Base-by-base conservation (phyloP, 1,139 yeast genomes). In the Suhomyces terraborum region DNA sequence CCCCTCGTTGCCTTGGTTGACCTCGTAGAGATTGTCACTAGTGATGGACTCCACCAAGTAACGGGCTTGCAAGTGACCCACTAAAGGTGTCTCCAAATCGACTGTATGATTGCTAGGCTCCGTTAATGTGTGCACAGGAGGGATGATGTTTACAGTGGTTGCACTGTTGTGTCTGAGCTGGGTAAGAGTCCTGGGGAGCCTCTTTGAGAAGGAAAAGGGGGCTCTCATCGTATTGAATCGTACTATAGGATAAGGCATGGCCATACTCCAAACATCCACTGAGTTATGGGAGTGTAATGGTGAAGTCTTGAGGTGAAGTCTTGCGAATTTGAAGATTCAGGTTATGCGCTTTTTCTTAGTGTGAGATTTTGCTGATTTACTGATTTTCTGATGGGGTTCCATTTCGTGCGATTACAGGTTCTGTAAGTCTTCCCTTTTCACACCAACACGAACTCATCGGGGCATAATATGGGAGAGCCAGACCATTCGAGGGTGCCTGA, bases 1-100 rank as follows among this genome's bases (percentile, higher is more conserved):
- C 26, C 58, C 58, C 1, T 67, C 55, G 4, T 25, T 20, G 2
- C 64, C 58, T 39, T 64, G 62, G 1, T 75, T 64, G 30, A 72
- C 59, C 5, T 62, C 57, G 31, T 62, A 69, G 24, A 80, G 59
- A 32, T 66, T 73, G 27, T 78, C 82, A 47, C 65, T 67, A 3
- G 81, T 74, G 37, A 73, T 60, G 3, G 74, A 61, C 45, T 77
- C 82, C 2, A 79, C 67, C 29, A 79, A 59, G 42, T 72, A 63
- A 40, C 84, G 63, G 14, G 69, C 61, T 42, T 70, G 69, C 23
- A 79, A 57, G 48, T 77, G 77, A 4, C 67, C 62, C 31, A 78
- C 55, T 14, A 79, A 51, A 2, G 82, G 75, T 13, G 59, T 62
- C 3, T 58, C 50, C 8, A 63, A 42, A 38, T 77, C 81, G 2